Evolutionary conservation across 75 land plant species (phyloP), one percentile per base, ranked within the genome.

Genomic region (Cryptomeria japonica): DNA sequence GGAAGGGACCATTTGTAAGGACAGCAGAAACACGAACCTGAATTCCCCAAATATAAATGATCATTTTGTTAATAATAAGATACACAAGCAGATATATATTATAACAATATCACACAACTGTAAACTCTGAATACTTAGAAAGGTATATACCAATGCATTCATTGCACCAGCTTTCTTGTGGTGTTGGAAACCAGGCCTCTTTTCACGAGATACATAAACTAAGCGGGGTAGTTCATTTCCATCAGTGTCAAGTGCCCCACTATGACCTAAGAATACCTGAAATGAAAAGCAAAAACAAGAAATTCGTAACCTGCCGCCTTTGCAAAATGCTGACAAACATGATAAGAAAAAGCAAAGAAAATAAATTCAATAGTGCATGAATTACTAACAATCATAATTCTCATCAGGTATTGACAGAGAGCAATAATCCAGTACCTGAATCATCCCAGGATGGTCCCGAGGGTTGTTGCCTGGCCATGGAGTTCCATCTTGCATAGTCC

Each of bases 161-260:
- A 96, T 96, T 22, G 97, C 97, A 92, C 97, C 97, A 36, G 97
- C 97, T 91, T 96, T 96, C 86, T 96, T 96, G 90, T 96, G 97
- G 76, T 96, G 97, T 82, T 96, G 94, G 87, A 96, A 96, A n/a
- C 97, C 97, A 12, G 97, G 97, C 44, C 97, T 88, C 93, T 96
- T 96, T 89, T 96, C 97, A 90, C 97, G 95, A 91, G 97, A 96
- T 39, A 96, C 97, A 91, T 96, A 96, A 75, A 96, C 96, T 85
- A 96, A 89, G 56, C 97, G 88, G 72, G 97, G 97, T 18, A 96
- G 88, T 86, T 95, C 96, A 88, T 96, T 96, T 51, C 97, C 97
- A 87, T 96, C 96, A 12, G 93, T 93, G 87, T 96, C 97, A 90
- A 92, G 95, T 3, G 96, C 97, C 39, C 97, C 97, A 90, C 97